Percentiles rank a stretch among this genome's conserved stretches.
These are phyloP conservation scores for Mrakia gelida DNA, from an alignment of 768 basidiomycete genomes.

Conservation along the genomic window DNA sequence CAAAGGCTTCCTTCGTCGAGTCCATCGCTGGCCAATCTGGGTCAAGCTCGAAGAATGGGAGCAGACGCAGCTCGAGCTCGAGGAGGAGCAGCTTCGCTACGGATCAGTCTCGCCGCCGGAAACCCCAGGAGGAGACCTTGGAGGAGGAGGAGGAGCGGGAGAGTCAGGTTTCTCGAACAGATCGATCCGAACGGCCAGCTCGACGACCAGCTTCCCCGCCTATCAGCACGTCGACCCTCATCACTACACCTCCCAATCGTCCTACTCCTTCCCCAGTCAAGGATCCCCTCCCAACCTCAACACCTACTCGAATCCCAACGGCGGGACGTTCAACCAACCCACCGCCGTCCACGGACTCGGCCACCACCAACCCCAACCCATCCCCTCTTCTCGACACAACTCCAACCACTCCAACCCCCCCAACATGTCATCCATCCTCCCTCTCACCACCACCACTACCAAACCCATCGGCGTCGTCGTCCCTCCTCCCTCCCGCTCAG, in stretches of 20 bases:
- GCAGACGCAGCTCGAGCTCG: background rate
- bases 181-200: background rate
- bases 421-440: background rate
- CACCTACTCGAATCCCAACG: background rate
- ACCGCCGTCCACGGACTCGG: background rate
- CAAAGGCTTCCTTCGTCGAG: constrained; percentile 91
- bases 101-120: background rate
- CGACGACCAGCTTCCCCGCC: background rate
- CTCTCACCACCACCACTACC: background rate
- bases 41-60: constrained; percentile 26
- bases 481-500: constrained; percentile 11
- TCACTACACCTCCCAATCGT: background rate
- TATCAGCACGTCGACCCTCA: background rate
- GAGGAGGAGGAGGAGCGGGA: background rate
- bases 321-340: background rate
- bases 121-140: too few species aligned
- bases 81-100: constrained; percentile 1
- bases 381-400: background rate
- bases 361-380: background rate
- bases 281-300: background rate
- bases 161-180: background rate
- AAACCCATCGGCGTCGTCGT: background rate
- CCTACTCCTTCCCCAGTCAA: background rate
- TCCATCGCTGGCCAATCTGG: constrained; percentile 87
- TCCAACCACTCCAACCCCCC: background rate